Evolutionary conservation across 140 eudicot genomes (phyloP), one percentile per base, ranked within the genome.

Genomic region (Bidens hawaiensis): DNA sequence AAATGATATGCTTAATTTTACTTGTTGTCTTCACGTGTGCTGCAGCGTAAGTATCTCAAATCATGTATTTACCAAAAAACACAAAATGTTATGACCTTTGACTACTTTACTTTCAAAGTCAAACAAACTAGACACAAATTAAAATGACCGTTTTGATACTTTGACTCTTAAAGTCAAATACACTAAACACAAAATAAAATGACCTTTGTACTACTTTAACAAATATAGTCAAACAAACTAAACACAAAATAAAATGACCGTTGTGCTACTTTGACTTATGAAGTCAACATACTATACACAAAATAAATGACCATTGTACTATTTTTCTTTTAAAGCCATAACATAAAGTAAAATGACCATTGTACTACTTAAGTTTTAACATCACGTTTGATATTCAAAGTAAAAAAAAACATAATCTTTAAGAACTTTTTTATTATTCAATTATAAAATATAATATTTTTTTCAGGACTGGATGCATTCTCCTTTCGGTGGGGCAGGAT

Each of bases 401-500:
- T 65, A 18, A 65, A 51, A 25, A 18, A 31, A 58, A 48, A 21
- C 16, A 41, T 40, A 10, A 17, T 15, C 15, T 36, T 34, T 10
- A 12, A 34, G 11, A 41, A 6, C 11, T 41, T 56, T 17, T 11
- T 49, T 56, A 1, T 28, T 41, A 68, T 41, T 38, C 6, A 26
- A 40, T 14, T 15, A 48, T 33, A 24, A 46, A 43, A 51, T 36
- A 13, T 30, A 28, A 17, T 60, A 58, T 33, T 55, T 28, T 12
- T 3, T 19, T n/a, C 86, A 93, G 99, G 67, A 75, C 69, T 54
- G 97, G 96, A 57, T 88, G 96, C 62, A 85, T 93, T 61, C 85
- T 93, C 48, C 88, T 93, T 48, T 85, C 93, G 3, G 95, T 88
- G 4, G 99, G 99, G 45, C 95, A 93, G 60, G 87, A 67, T 75